phyloP scores from a whole-genome alignment of 352 stramenopile species.

The Phytophthora sp. region DNA sequence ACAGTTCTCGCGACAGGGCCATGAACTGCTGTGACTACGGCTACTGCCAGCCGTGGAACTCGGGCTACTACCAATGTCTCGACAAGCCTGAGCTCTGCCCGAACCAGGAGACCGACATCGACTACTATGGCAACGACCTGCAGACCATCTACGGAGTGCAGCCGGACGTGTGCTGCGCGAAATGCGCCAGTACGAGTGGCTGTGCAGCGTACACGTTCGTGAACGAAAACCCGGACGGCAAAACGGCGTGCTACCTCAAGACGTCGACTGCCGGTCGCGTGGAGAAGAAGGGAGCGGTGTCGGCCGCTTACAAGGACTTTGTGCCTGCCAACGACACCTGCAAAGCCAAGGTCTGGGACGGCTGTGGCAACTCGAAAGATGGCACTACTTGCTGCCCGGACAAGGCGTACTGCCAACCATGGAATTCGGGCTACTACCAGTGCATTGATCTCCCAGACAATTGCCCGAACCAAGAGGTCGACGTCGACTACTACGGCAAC shows the following conservation, averaged over 20 bases:
- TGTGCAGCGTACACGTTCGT: conserved; percentile 69
- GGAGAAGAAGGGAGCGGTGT: conserved; percentile 41
- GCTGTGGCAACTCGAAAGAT: conserved; percentile 21
- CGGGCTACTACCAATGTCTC: conserved; percentile 67
- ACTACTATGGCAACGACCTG: conserved; percentile 59
- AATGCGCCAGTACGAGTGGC: conserved; percentile 41
- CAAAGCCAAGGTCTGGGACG: conserved; percentile 11
- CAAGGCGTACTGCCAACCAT: conserved; percentile 60
- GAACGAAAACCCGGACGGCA: conserved; percentile 62
- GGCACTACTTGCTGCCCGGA: conserved; percentile 37
- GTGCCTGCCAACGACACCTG: conserved; percentile 6
- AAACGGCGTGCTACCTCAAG: conserved; percentile 64
- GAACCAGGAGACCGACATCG: conserved; percentile 56
- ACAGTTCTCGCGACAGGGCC: conserved; percentile 36
- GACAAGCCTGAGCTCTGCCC: conserved; percentile 44
- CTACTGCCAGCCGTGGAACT: conserved; percentile 75
- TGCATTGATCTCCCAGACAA: conserved; percentile 45
- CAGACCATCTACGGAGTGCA: conserved; percentile 48
- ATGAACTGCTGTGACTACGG: conserved; percentile 46
- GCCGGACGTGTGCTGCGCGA: conserved; percentile 43
- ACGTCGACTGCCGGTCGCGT: conserved; percentile 31
- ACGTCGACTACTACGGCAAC: conserved; percentile 61
- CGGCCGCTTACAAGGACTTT: conserved; percentile 29
- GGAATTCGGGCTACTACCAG: conserved; percentile 69
- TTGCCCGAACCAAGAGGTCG: conserved; percentile 54